Evolutionary conservation across 2,329 filamentous ascomycete species (phyloP).

Genomic region (Coniella vitis): DNA sequence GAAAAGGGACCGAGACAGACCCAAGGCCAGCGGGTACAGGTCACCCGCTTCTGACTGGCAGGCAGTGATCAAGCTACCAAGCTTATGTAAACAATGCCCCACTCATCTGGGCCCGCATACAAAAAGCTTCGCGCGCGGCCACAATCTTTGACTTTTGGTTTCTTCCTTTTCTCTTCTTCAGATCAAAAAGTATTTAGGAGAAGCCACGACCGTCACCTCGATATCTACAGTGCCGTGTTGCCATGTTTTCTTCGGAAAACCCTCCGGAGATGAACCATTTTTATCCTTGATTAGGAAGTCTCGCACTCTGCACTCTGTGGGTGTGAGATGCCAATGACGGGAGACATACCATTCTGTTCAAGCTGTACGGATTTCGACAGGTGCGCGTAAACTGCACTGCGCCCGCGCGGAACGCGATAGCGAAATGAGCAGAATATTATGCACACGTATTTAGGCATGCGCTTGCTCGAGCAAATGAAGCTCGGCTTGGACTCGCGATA

Average conservation of each 20-base stretch:
- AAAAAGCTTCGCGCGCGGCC: conserved; percentile 16
- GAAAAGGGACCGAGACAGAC: not conserved
- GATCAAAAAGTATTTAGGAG: conserved; percentile 58
- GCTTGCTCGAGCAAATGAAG: no score
- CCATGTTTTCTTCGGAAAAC: conserved; percentile 44
- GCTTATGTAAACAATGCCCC: not conserved
- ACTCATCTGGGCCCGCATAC: not conserved
- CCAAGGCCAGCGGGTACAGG: not conserved
- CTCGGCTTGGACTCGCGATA: no score
- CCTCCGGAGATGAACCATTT: conserved; percentile 47
- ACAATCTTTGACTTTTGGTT: conserved; percentile 27
- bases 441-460: no score
- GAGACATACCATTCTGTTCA: conserved; percentile 38
- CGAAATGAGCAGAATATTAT: no score
- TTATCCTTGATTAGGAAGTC: conserved; percentile 57
- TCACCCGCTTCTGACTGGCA: not conserved
- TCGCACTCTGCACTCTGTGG: conserved; percentile 42
- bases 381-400: no score
- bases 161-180: conserved; percentile 39
- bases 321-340: conserved; percentile 55
- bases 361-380: no score
- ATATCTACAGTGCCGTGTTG: conserved; percentile 54
- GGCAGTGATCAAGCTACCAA: not conserved
- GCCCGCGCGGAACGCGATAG: no score
- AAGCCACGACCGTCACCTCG: conserved; percentile 58